Base-by-base conservation (phyloP, 1,139 yeast genomes). In the Candida sp. region DNA sequence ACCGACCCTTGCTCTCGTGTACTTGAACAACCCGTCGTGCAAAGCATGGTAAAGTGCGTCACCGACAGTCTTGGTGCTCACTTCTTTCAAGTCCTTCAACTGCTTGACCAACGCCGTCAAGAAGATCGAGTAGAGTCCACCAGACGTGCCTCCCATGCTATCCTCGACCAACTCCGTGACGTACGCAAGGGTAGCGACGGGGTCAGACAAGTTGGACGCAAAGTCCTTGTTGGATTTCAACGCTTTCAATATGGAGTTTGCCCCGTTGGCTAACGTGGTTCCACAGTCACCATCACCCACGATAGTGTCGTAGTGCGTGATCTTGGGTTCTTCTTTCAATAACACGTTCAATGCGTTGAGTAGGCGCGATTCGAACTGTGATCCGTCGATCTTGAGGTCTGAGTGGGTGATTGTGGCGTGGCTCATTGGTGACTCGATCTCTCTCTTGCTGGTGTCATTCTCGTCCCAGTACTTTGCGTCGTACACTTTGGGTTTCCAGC, bases 271-370 rank as follows among this genome's bases (percentile, higher is more conserved):
- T 55, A 93, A 73, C 0, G 98, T 93, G 62, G 90, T 96, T 44
- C 98, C 98, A 71, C 98, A 92, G 66, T 93, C 98, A 59, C 98
- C 98, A 67, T 93, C 98, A 54, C 98, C 98, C 2, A 94, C 98
- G 59, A 86, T 78, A 2, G 96, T 89, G 63, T 93, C 98, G 60
- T 88, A 86, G 54, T 84, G 81, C 0, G 98, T 93, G 62, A 93
- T 88, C 58, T 83, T 80, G 4, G 97, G 96, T 66, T 92, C 98
- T 73, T 67, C 77, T 63, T 66, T 78, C 60, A 68, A 81, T 65
- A 68, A 70, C 48, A 60, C 78, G 60, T 73, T 53, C 58, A 90
- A 81, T 31, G 90, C 93, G 5, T 68, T 60, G 28, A 63, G 65
- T 45, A 87, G 67, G 7, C 77, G 66, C 2, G 61, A 56, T 54